Evolutionary conservation across 2,329 filamentous ascomycete species (phyloP).

Genomic region (Monosporascus sp.): DNA sequence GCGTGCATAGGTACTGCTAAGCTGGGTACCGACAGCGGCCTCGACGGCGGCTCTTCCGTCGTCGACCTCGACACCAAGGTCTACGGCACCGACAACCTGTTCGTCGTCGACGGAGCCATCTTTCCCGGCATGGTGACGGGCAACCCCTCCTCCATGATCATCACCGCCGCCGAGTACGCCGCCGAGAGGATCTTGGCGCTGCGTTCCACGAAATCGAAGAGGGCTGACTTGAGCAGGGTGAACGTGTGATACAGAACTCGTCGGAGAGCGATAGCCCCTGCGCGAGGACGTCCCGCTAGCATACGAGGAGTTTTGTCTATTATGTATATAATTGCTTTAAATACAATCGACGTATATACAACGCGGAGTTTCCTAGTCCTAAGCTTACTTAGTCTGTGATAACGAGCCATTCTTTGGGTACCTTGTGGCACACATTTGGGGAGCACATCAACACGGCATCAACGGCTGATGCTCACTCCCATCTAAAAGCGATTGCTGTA

Average conservation of each 20-base stretch:
- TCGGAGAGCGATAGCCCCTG: too few species aligned
- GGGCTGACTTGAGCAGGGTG: not conserved
- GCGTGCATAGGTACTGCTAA: constrained; percentile 43
- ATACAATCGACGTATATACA: too few species aligned
- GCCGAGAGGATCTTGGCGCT: constrained; percentile 27
- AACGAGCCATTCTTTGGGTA: too few species aligned
- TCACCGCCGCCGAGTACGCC: constrained; percentile 34
- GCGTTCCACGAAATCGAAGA: not conserved
- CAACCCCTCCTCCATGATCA: constrained; percentile 50
- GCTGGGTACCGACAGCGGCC: constrained; percentile 51
- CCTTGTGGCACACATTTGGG: too few species aligned
- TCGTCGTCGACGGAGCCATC: constrained; percentile 63
- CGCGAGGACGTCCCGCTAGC: too few species aligned
- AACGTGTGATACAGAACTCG: not conserved
- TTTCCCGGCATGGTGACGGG: constrained; percentile 65
- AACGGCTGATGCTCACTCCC: too few species aligned
- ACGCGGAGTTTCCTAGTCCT: too few species aligned
- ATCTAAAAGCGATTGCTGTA: too few species aligned
- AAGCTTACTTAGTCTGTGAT: too few species aligned
- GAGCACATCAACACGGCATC: too few species aligned
- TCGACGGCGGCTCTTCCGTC: constrained; percentile 49
- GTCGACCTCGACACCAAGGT: constrained; percentile 60
- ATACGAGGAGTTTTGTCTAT: too few species aligned
- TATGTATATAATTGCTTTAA: too few species aligned
- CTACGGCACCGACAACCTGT: constrained; percentile 64